These are phyloP conservation scores for Sechiopsis laciniata DNA, from an alignment of 306 rosid species.

Conservation along the genomic window DNA sequence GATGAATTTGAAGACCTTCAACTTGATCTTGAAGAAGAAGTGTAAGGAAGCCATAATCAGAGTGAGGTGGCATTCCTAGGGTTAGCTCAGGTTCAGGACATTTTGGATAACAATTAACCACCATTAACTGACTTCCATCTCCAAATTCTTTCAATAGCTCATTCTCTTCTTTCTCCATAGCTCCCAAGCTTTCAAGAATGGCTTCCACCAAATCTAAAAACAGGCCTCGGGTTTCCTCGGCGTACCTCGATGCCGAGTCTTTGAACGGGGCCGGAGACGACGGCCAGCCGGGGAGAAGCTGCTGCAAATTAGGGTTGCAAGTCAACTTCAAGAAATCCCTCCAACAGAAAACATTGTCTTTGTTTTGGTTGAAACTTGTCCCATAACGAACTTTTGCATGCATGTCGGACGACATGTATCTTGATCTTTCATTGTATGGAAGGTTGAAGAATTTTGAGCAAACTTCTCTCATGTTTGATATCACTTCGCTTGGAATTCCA, in stretches of 20 bases:
- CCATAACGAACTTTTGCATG: slow-evolving; percentile 63
- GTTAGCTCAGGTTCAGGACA: slow-evolving; percentile 94
- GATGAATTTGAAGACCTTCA: slow-evolving; percentile 67
- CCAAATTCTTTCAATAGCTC: slow-evolving; percentile 38
- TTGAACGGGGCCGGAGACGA: slow-evolving; percentile 62
- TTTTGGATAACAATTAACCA: slow-evolving; percentile 72
- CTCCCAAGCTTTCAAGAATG: slow-evolving; percentile 60
- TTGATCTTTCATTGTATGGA: slow-evolving; percentile 65
- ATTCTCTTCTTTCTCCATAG: slow-evolving; percentile 34
- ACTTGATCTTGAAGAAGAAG: slow-evolving; percentile 79
- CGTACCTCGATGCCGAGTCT: slow-evolving; percentile 52
- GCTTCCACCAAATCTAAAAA: slow-evolving; percentile 54
- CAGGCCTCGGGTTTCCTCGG: slow-evolving; percentile 47
- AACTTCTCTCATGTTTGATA: slow-evolving; percentile 52
- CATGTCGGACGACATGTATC: slow-evolving; percentile 67
- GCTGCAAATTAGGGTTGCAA: slow-evolving; percentile 50
- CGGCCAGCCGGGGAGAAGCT: slow-evolving; percentile 68
- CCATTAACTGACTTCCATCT: slow-evolving; percentile 84
- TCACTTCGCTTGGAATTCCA: slow-evolving; percentile 51
- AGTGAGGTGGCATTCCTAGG: slow-evolving; percentile 87
- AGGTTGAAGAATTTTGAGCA: slow-evolving; percentile 58
- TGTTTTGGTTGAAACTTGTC: slow-evolving; percentile 74
- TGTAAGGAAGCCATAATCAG: slow-evolving; percentile 87
- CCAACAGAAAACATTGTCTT: slow-evolving; percentile 72
- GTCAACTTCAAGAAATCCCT: slow-evolving; percentile 81